Percentiles rank a stretch among this genome's conserved stretches.
These are phyloP conservation scores for Mychonastes homosphaera DNA, from an alignment of 139 green algal species.

Conservation along the genomic window DNA sequence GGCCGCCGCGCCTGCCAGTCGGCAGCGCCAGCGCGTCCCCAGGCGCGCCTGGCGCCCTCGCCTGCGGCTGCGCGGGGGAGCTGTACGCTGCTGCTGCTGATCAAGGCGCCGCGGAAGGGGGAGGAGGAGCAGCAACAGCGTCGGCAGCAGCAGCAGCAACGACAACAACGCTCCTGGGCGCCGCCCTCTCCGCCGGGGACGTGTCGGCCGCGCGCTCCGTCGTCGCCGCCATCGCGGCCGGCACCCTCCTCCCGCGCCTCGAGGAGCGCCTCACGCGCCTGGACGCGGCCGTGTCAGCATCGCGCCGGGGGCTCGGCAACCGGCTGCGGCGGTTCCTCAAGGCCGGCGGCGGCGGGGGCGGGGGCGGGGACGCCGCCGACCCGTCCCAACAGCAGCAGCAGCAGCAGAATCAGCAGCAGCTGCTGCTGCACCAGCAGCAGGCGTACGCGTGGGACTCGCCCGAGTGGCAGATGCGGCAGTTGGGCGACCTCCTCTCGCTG, in stretches of 20 bases:
- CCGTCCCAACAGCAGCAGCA: not conserved
- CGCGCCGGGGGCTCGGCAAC: constrained; percentile 72
- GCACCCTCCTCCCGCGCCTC: constrained; percentile 33
- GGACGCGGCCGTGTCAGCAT: constrained; percentile 34
- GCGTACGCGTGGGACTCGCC: constrained; percentile 34
- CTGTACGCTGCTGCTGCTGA: no score
- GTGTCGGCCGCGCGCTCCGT: constrained; percentile 13
- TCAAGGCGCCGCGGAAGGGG: no score
- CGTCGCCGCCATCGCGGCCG: constrained; percentile 17
- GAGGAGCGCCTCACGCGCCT: constrained; percentile 36
- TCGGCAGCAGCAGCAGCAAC: no score
- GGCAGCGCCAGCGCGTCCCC: no score
- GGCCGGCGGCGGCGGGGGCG: constrained; percentile 18
- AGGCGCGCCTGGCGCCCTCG: no score
- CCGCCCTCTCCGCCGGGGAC: constrained; percentile 23
- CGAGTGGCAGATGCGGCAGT: constrained; percentile 69
- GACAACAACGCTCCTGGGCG: no score
- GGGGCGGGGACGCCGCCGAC: constrained; percentile 10
- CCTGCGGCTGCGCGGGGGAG: constrained; percentile 29
- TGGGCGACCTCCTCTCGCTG: constrained; percentile 79
- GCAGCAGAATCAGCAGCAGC: not conserved
- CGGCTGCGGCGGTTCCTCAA: constrained; percentile 73
- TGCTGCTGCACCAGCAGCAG: constrained; percentile 4
- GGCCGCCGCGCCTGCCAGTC: no score
- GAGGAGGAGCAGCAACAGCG: no score